Conservation (phyloP, 495 filamentous ascomycete genomes). For the Chaetomidium leptoderma region DNA sequence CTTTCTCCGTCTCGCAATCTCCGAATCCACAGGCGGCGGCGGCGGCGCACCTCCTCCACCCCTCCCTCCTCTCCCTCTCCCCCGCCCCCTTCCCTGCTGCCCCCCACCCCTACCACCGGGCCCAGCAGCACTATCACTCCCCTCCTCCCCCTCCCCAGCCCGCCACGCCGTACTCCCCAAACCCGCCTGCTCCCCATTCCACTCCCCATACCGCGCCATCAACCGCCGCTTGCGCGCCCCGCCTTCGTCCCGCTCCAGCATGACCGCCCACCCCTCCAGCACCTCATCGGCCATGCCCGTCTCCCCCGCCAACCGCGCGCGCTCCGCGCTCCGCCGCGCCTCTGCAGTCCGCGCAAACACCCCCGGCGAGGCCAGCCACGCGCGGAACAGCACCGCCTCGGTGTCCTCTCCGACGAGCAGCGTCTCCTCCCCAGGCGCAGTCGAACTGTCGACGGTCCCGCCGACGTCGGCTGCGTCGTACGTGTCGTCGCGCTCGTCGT, state of each 20-base stretch:
- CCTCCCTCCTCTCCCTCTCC: conserved; percentile 48
- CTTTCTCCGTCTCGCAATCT: conserved; percentile 52
- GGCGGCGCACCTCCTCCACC: conserved; percentile 54
- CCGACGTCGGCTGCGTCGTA: conserved; percentile 92
- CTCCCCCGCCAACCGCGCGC: conserved; percentile 63
- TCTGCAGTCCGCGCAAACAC: conserved; percentile 65
- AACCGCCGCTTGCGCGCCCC: conserved; percentile 59
- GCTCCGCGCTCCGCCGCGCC: conserved; percentile 58
- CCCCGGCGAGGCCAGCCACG: conserved; percentile 57
- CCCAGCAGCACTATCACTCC: conserved; percentile 19
- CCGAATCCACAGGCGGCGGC: conserved; percentile 57
- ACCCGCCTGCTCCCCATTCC: conserved; percentile 55
- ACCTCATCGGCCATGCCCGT: conserved; percentile 91
- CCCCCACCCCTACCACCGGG: conserved; percentile 36
- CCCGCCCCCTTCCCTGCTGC: conserved; percentile 46
- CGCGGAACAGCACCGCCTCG: conserved; percentile 60
- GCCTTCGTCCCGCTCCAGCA: conserved; percentile 69
- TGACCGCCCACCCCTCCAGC: conserved; percentile 90
- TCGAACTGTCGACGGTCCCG: conserved; percentile 65
- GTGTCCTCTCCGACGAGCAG: conserved; percentile 38
- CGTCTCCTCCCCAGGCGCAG: conserved; percentile 23
- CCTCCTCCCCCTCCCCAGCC: conserved; percentile 42
- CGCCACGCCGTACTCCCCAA: conserved; percentile 61
- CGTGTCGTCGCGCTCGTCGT: conserved; percentile 96
- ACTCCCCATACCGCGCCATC: conserved; percentile 60